A percentile compares a stretch with the other conserved stretches of the same genome.
Evolutionary conservation across 2,329 filamentous ascomycete genomes (phyloP).

Genomic region (Monosporascus ibericus): DNA sequence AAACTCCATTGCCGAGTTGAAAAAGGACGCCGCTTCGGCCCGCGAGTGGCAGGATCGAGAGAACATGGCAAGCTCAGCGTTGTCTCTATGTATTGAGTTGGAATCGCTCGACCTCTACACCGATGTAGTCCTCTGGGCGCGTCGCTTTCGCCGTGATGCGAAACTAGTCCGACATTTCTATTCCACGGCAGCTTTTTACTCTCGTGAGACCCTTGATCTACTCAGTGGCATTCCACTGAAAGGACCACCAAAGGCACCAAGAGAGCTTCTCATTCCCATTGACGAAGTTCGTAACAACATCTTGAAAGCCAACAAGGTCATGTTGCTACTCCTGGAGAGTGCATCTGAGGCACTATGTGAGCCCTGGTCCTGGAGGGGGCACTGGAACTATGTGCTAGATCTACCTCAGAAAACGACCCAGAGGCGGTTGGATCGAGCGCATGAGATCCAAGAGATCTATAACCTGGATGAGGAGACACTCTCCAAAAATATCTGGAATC

Average conservation of each 20-base stretch:
- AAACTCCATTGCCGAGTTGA: too few species aligned
- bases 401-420: neutral
- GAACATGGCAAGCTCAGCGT: neutral
- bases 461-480: too few species aligned
- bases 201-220: slow-evolving; percentile 5
- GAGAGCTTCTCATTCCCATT: neutral
- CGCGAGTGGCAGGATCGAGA: too few species aligned
- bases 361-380: neutral
- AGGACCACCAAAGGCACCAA: neutral
- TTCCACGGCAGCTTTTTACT: neutral
- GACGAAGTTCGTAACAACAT: neutral
- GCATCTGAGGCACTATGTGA: slow-evolving; percentile 1
- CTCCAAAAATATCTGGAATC: slow-evolving; percentile 21
- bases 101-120: slow-evolving; percentile 9
- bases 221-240: slow-evolving; percentile 5
- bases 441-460: neutral
- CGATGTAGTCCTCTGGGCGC: slow-evolving; percentile 11
- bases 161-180: slow-evolving; percentile 3
- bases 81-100: slow-evolving; percentile 10
- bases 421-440: neutral
- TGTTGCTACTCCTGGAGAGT: slow-evolving; percentile 8
- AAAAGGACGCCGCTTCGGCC: too few species aligned
- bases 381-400: neutral
- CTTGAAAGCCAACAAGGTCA: slow-evolving; percentile 7
- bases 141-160: slow-evolving; percentile 8